phyloP scores from a whole-genome alignment of 1,139 yeast species.

The Candida sanyaensis region DNA sequence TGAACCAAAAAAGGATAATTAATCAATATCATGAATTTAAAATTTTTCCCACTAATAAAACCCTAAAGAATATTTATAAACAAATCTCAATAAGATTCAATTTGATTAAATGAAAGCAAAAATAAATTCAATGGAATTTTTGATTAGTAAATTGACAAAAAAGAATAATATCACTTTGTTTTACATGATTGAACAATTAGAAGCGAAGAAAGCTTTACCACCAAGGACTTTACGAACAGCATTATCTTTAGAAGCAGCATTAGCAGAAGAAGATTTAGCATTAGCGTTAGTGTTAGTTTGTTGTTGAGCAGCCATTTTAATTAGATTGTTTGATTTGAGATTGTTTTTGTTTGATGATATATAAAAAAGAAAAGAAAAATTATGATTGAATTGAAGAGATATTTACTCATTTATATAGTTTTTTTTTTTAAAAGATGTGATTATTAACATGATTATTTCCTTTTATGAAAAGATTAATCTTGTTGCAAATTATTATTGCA shows the following conservation, averaged over 20 bases:
- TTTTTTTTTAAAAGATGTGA: not conserved
- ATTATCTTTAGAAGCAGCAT: conserved; percentile 8
- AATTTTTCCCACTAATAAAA: too few relatives aligned
- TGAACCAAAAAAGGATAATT: not conserved
- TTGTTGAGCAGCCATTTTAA: conserved; percentile 12
- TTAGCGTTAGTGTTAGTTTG: conserved; percentile 1
- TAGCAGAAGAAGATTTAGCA: conserved; percentile 4
- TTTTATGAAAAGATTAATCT: not conserved
- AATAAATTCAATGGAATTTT: too few relatives aligned
- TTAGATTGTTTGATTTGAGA: not conserved
- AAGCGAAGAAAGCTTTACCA: not conserved
- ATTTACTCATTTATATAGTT: not conserved
- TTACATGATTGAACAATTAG: conserved; percentile 9
- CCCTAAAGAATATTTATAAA: too few relatives aligned
- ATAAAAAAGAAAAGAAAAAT: too few relatives aligned
- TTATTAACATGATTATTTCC: not conserved
- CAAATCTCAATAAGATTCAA: too few relatives aligned
- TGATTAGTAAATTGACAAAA: not conserved
- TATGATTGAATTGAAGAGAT: not conserved
- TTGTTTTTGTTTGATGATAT: not conserved
- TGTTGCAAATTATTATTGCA: not conserved
- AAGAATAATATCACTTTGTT: not conserved
- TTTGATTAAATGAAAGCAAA: too few relatives aligned
- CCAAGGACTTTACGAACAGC: not conserved
- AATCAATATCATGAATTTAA: not conserved